These are phyloP conservation scores for Zopfia rhizophila DNA, from an alignment of 2,329 filamentous ascomycete genomes.

Conservation along the genomic window DNA sequence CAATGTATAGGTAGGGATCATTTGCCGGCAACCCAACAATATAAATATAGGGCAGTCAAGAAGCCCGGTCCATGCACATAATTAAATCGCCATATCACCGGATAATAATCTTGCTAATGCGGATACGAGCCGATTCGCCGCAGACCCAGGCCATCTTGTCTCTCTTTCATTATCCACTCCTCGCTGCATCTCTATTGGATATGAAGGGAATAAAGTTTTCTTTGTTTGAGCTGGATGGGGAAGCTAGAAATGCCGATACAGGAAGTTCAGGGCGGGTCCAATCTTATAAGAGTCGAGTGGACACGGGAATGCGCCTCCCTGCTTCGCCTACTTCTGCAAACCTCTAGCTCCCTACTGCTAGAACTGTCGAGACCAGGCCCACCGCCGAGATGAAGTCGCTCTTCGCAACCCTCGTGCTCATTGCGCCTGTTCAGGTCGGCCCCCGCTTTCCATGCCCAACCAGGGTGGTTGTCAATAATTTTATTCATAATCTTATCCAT, in stretches of 20 bases:
- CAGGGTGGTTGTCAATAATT: too few species aligned
- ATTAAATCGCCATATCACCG: slow-evolving; percentile 6
- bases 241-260: too few species aligned
- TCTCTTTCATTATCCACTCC: slow-evolving; percentile 3
- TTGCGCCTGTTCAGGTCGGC: slow-evolving; percentile 31
- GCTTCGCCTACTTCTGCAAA: slow-evolving; percentile 3
- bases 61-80: slow-evolving; percentile 2
- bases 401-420: slow-evolving; percentile 26
- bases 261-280: too few species aligned
- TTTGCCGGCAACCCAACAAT: slow-evolving; percentile 8
- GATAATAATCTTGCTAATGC: slow-evolving; percentile 3
- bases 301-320: slow-evolving; percentile 2
- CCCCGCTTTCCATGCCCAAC: slow-evolving; percentile 41
- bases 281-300: too few species aligned
- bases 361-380: slow-evolving; percentile 6
- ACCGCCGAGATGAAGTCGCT: slow-evolving; percentile 33
- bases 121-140: slow-evolving; percentile 1
- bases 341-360: slow-evolving; percentile 2
- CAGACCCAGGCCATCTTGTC: slow-evolving; percentile 4
- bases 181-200: too few species aligned
- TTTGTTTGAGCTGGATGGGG: too few species aligned
- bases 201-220: too few species aligned
- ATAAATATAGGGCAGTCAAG: slow-evolving; percentile 2
- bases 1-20: slow-evolving; percentile 6
- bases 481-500: too few species aligned